Evolutionary conservation across 148 eudicot species (phyloP).

Genomic region (Silene uniflora): DNA sequence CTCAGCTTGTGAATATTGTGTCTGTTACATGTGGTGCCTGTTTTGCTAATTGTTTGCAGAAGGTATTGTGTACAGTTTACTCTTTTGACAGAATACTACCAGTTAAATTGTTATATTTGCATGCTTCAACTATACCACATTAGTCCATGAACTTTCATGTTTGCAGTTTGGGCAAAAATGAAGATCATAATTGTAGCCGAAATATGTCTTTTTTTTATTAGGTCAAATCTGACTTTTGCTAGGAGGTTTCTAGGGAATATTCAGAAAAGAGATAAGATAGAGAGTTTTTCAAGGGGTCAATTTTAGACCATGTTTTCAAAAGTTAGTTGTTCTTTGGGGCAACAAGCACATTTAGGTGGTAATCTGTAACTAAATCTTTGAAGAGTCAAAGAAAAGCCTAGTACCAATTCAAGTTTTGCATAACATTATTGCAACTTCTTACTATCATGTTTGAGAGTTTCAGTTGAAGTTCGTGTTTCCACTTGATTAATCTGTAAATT

Average conservation of each 20-base stretch:
- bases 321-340: neutral
- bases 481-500: neutral
- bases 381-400: neutral
- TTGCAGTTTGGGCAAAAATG: no score
- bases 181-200: no score
- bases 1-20: slow-evolving; percentile 1
- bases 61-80: neutral
- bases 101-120: no score
- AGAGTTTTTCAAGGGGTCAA: no score
- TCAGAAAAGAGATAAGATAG: no score
- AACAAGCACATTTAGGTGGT: neutral
- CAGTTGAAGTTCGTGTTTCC: neutral
- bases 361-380: neutral
- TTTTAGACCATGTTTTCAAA: neutral
- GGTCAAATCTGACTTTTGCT: no score
- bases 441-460: neutral
- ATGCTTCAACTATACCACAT: no score
- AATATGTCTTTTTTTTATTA: no score
- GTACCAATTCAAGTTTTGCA: neutral
- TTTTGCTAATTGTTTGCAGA: neutral
- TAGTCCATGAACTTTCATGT: no score
- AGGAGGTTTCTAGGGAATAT: no score
- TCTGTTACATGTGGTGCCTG: neutral
- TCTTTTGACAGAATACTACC: no score
- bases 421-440: neutral